Evolutionary conservation across 2,329 filamentous ascomycete genomes (phyloP).

Genomic region (Cordyceps farinosa): DNA sequence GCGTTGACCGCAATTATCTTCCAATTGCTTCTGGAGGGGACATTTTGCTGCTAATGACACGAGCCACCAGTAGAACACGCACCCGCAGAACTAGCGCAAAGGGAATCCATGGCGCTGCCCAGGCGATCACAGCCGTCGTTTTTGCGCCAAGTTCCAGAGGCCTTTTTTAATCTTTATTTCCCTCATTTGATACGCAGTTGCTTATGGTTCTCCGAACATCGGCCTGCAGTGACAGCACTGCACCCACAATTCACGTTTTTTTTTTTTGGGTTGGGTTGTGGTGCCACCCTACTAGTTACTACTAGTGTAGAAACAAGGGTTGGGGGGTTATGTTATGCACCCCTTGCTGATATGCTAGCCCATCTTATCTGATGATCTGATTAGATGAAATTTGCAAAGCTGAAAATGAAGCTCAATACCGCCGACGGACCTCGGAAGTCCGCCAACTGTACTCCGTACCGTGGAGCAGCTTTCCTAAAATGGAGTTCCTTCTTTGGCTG

Average conservation of each 20-base stretch:
- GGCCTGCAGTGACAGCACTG: not conserved
- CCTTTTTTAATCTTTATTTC: not conserved
- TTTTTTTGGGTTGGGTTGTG: too few species aligned
- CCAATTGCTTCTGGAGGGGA: not conserved
- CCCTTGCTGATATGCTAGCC: not conserved
- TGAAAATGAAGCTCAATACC: not conserved
- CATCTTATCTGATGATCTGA: conserved; percentile 47
- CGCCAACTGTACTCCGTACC: not conserved
- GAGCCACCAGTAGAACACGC: not conserved
- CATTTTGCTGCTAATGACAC: not conserved
- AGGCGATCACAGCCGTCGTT: conserved; percentile 3
- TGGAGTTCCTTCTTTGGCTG: not conserved
- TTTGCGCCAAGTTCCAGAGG: conserved; percentile 1
- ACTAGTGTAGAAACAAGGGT: not conserved
- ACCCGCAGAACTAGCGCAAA: not conserved
- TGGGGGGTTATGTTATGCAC: not conserved
- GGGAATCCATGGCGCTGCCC: not conserved
- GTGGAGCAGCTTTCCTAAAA: not conserved
- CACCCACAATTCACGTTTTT: not conserved
- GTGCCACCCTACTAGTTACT: not conserved
- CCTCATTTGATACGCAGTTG: not conserved
- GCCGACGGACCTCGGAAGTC: conserved; percentile 17
- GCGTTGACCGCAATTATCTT: not conserved
- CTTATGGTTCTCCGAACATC: not conserved
- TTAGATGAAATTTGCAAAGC: conserved; percentile 31